Evolutionary conservation across 768 basidiomycete genomes (phyloP), one percentile per base, ranked within the genome.

Genomic region (Ramaria sp.): DNA sequence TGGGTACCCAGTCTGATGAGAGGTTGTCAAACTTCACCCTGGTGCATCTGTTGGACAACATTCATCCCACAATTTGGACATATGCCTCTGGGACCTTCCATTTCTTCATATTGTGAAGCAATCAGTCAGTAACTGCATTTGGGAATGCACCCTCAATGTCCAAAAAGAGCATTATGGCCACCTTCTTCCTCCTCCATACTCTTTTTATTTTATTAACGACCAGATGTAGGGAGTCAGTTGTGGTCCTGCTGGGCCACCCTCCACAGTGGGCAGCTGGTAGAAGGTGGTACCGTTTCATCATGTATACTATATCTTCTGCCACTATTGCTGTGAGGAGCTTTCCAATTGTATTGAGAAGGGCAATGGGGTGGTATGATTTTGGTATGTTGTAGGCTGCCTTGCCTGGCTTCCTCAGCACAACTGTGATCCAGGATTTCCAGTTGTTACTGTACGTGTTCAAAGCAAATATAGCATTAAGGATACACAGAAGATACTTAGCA

Each of bases 311-410:
- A 16, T 64, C 57, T 4, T 64, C 60, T n/a, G 65, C 59, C 0
- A 67, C 44, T 0, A 58, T 50, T 9, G 60, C 20, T 5, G 59
- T 57, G 0, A 67, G 65, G 0, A 69, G 20, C 38, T 73, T 73
- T n/a, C n/a, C n/a, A n/a, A n/a, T n/a, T n/a, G n/a, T n/a, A n/a
- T n/a, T n/a, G n/a, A n/a, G n/a, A n/a, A 75, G 68, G 0, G 65
- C 66, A 2, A 77, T 72, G 0, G 72, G 74, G 0, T 67, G 52
- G 37, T 70, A 71, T 0, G 71, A 64, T 32, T 68, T 70, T 0
- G 72, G 55, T 0, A 61, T 32, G 0, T 61, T 51, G 60, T 77
- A 76, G 56, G 65, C 49, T 0, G 62, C 50, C 38, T 67, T 65
- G 0, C 68, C 66, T 0, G 71, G 71, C 50, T 77, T 76, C 0